These are phyloP conservation scores for Amauroascus niger DNA, from an alignment of 2,329 filamentous ascomycete genomes.

Conservation along the genomic window DNA sequence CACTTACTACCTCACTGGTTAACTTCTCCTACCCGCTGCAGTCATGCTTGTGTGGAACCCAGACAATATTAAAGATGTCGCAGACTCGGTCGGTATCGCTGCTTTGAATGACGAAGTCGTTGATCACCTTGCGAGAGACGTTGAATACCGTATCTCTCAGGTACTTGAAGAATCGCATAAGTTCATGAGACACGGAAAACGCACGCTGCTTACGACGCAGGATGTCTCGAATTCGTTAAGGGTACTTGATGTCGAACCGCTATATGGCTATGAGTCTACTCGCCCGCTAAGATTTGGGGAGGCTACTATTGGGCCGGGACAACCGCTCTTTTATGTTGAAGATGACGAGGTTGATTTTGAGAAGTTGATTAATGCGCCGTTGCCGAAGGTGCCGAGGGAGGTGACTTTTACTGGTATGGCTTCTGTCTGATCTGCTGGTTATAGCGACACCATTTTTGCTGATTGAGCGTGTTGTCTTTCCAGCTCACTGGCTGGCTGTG, in stretches of 20 bases:
- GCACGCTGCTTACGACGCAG: constrained; percentile 77
- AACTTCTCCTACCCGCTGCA: neutral
- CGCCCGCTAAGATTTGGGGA: constrained; percentile 84
- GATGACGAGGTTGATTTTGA: constrained; percentile 99
- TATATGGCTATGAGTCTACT: constrained; percentile 93
- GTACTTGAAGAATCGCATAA: constrained; percentile 89
- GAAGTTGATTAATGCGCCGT: constrained; percentile 90
- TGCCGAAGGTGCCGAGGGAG: constrained; percentile 90
- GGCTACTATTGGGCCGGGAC: constrained; percentile 82
- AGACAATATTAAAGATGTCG: constrained; percentile 90
- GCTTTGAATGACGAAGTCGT: constrained; percentile 75
- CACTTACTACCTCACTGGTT: neutral
- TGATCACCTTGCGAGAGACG: constrained; percentile 79
- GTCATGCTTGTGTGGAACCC: constrained; percentile 75
- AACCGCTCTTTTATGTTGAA: constrained; percentile 93
- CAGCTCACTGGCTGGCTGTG: constrained; percentile 93
- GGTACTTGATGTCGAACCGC: constrained; percentile 81
- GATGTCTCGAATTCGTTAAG: constrained; percentile 80
- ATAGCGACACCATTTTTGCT: neutral
- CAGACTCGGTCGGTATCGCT: constrained; percentile 85
- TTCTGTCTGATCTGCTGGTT: neutral
- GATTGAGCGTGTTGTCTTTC: neutral
- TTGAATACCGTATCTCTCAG: constrained; percentile 89
- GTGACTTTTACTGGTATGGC: constrained; percentile 74
- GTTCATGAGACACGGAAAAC: constrained; percentile 85